Base-by-base conservation (phyloP, 116 monocot genomes). In the Phalaenopsis hybrid region DNA sequence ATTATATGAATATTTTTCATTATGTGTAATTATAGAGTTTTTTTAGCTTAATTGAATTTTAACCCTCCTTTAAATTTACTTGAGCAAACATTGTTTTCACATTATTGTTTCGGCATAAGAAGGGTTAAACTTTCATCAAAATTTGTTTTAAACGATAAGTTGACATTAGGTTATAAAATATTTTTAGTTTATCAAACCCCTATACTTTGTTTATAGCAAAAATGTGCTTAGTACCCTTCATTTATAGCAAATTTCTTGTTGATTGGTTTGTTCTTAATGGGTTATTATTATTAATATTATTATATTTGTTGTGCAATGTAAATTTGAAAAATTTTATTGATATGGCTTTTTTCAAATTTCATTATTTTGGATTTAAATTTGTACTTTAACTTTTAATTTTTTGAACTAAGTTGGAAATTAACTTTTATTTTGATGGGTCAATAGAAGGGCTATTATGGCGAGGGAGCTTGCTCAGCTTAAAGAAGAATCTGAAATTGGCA, bases 391-490 rank as follows among this genome's bases (percentile, higher is more conserved):
- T n/a, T n/a, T 7, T 5, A 75, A 33, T 78, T 57, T 4, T 57
- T 57, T 55, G 52, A 57, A 55, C 55, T 55, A 55, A 15, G 15
- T 15, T 34, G 13, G 2, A 4, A 57, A 57, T 78, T 25, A 8
- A 10, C 16, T 78, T 61, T 83, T 79, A 23, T 74, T 58, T 28
- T 79, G 61, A 37, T 73, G 67, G 37, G 63, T 82, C 63, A 68
- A 84, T 72, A 98, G 98, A 90, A 85, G 93, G 83, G 78, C 89
- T 77, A 89, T 82, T 74, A 92, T 98, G 89, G 91, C 92, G 33
- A 95, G 90, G 78, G 98, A 98, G 86, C 65, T 93, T 57, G 82
- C 89, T 37, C 94, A 61, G 83, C 84, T 98, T 0, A 98, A 92
- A 83, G 98, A 93, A 83, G 97, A 97, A 57, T 75, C 88, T 6